Evolutionary conservation across 768 basidiomycete genomes (phyloP).

Genomic region (Rubroboletus satanas): DNA sequence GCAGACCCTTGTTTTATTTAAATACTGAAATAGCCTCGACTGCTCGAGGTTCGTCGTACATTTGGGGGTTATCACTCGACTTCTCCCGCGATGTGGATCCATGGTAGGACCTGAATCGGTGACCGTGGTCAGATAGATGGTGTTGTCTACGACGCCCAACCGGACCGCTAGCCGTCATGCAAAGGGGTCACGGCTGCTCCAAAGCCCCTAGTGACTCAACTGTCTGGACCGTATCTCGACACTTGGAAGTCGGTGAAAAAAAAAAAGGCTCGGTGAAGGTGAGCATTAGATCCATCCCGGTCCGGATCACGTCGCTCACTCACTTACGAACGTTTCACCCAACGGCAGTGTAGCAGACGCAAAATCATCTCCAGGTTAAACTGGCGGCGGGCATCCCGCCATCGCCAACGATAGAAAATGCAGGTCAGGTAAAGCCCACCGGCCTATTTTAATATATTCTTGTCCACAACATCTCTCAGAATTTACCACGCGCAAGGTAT

Average conservation of each 20-base stretch:
- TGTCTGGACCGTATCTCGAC: not conserved
- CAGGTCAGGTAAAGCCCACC: conserved; percentile 35
- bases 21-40: not conserved
- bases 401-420: conserved; percentile 40
- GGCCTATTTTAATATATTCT: not conserved
- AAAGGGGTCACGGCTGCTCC: not conserved
- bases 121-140: not conserved
- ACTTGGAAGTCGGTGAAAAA: not conserved
- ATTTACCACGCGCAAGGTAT: conserved; percentile 35
- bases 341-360: not conserved
- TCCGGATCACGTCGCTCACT: not conserved
- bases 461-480: not conserved
- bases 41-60: not conserved
- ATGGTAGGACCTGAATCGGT: not conserved
- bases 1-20: not conserved
- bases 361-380: conserved; percentile 29
- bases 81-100: conserved; percentile 11
- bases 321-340: not conserved
- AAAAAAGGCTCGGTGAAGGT: conserved; percentile 28
- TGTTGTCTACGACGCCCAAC: not conserved
- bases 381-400: conserved; percentile 20
- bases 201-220: not conserved
- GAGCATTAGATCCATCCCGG: not conserved
- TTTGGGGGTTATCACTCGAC: not conserved
- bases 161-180: not conserved